Conservation (phyloP, 1,284 basidiomycete genomes). For the Grifola frondosa region DNA sequence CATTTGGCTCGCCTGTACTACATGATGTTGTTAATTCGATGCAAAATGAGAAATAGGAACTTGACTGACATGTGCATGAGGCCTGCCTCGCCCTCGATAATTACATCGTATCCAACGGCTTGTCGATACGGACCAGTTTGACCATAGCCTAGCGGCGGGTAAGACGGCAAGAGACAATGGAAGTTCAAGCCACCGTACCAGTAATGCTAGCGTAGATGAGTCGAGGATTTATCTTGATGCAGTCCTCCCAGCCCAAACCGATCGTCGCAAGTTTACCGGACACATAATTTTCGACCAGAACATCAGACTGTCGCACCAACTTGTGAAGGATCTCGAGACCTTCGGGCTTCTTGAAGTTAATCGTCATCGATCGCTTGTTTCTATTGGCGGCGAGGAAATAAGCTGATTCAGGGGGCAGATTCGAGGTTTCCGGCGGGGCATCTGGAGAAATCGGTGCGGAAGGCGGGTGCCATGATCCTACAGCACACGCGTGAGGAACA, state of each 20-base stretch:
- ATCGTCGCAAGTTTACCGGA: conserved; percentile 82
- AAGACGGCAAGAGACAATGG: conserved; percentile 5
- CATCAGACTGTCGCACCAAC: conserved; percentile 76
- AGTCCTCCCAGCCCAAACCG: conserved; percentile 86
- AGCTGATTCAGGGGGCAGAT: conserved; percentile 87
- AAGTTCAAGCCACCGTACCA: conserved; percentile 41
- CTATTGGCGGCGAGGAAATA: conserved; percentile 92
- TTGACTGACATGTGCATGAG: conserved; percentile 85
- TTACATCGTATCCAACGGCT: conserved; percentile 88
- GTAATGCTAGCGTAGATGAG: conserved; percentile 92
- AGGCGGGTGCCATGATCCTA: conserved; percentile 82
- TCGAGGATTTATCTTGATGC: conserved; percentile 74
- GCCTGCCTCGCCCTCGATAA: conserved; percentile 90
- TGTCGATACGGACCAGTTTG: conserved; percentile 88
- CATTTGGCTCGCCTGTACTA: conserved; percentile 88
- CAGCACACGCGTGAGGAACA: conserved; percentile 10
- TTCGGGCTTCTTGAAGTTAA: conserved; percentile 81
- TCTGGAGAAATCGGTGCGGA: conserved; percentile 58
- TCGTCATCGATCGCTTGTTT: conserved; percentile 86
- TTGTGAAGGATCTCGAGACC: conserved; percentile 79
- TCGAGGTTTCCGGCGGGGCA: conserved; percentile 51
- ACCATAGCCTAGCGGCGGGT: conserved; percentile 93
- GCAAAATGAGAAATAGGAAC: background rate
- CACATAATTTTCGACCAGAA: conserved; percentile 88
- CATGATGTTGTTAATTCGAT: background rate